Conservation (phyloP, 768 basidiomycete species). For the Pleurotus citrinopileatus region DNA sequence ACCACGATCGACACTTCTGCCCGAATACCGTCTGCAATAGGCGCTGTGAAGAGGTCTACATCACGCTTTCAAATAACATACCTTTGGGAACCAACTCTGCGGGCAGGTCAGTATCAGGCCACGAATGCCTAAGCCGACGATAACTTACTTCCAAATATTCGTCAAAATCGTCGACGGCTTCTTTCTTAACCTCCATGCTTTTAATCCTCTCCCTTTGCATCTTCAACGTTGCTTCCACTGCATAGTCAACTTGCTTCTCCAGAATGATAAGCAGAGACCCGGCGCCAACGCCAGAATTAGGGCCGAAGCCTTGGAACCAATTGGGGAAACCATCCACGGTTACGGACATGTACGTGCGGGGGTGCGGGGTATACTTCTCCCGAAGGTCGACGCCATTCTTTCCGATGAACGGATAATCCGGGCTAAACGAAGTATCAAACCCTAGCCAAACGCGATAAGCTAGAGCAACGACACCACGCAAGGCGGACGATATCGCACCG, state of each 20-base stretch:
- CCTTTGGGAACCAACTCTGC: conserved; percentile 48
- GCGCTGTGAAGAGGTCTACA: background rate
- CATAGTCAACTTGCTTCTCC: conserved; percentile 58
- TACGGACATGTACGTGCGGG: conserved; percentile 55
- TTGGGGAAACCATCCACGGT: conserved; percentile 69
- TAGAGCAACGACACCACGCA: background rate
- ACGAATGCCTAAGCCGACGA: background rate
- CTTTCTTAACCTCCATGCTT: conserved; percentile 55
- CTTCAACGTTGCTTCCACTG: conserved; percentile 52
- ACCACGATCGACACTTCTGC: conserved; percentile 61
- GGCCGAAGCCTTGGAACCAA: conserved; percentile 56
- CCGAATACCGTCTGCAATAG: conserved; percentile 52
- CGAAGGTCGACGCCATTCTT: conserved; percentile 49
- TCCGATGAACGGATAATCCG: conserved; percentile 51
- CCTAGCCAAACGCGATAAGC: conserved; percentile 27
- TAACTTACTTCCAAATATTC: conserved; percentile 51
- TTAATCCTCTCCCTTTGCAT: conserved; percentile 61
- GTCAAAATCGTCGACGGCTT: conserved; percentile 63
- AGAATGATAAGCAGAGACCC: conserved; percentile 55
- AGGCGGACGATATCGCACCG: conserved; percentile 28
- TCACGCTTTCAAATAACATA: conserved; percentile 13
- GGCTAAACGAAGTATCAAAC: conserved; percentile 48
- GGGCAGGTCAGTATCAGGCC: background rate
- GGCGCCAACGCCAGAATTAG: conserved; percentile 52
- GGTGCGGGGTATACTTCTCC: conserved; percentile 53